phyloP scores from a whole-genome alignment of 768 basidiomycete genomes.

The Phylloporus sp. region DNA sequence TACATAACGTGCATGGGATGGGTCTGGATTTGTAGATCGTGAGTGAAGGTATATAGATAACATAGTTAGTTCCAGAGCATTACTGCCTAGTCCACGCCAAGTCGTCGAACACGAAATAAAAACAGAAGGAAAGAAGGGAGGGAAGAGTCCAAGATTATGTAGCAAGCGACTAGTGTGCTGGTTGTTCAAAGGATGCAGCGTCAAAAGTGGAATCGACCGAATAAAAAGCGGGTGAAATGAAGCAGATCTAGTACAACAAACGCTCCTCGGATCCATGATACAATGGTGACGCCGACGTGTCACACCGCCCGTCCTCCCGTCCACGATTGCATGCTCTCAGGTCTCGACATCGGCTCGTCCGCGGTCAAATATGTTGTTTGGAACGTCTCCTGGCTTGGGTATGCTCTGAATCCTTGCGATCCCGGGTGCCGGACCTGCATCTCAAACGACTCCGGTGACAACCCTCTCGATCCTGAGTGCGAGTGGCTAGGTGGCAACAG shows the following conservation, averaged over 20 bases:
- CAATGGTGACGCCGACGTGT: conserved; percentile 8
- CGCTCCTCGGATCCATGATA: conserved; percentile 14
- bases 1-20: not conserved
- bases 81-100: not conserved
- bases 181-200: not conserved
- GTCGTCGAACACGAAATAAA: not conserved
- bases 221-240: conserved; percentile 5
- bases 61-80: not conserved
- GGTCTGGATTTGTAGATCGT: not conserved
- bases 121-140: not conserved
- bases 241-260: conserved; percentile 24
- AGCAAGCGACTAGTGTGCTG: not conserved
- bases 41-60: not conserved
- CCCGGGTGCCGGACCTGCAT: conserved; percentile 35
- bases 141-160: not conserved
- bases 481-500: not conserved
- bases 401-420: conserved; percentile 5
- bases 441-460: conserved; percentile 32
- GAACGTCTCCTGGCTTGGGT: not conserved
- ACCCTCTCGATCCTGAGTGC: not conserved
- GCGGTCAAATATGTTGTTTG: not conserved
- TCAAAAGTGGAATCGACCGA: not conserved
- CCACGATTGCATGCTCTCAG: conserved; percentile 17
- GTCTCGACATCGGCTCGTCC: conserved; percentile 1
- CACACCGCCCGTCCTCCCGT: conserved; percentile 17